Evolutionary conservation across 208 protist genomes (phyloP), one percentile per base, ranked within the genome.

Genomic region (Leishmania amazonensis): DNA sequence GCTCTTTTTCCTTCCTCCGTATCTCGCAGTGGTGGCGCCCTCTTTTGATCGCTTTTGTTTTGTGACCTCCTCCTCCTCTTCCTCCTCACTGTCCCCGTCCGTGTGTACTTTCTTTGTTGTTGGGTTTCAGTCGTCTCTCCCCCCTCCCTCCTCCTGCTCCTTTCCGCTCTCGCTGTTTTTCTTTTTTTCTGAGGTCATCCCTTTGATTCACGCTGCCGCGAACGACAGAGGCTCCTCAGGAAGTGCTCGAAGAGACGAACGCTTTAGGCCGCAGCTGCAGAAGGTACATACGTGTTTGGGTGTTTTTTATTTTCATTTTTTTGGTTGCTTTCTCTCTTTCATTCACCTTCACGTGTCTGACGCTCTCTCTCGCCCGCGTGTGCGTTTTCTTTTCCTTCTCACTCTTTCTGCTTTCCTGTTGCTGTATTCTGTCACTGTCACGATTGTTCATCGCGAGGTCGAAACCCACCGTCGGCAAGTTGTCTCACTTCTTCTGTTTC

Each of bases 381-480:
- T 54, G 24, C 45, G n/a, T 53, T 42, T 45, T 64, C 51, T 65
- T 79, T 76, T 72, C 19, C 79, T 76, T 38, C 76, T 70, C 31
- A 54, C 28, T 75, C 72, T 65, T 82, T 76, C 31, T 74, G 1
- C 49, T 47, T 58, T 58, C 31, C 49, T 72, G 35, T 54, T 84
- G 64, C 54, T 75, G 67, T 58, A 80, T 87, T 38, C 21, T 49
- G 5, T 49, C 31, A 42, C 35, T 28, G 51, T 45, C 24, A 38
- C 19, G 7, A 57, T 57, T 13, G 38, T n/a, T 28, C 31, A 65
- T 57, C 60, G 53, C n/a, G 49, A 71, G 35, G 49, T 31, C 51
- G 38, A 83, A 78, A 73, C 19, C 60, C 51, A 21, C 76, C 40
- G 45, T 77, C 75, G 53, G 11, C 28, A 13, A 78, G 40, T 47